Evolutionary conservation across 306 rosid species (phyloP).

Genomic region (Lupinus albus): DNA sequence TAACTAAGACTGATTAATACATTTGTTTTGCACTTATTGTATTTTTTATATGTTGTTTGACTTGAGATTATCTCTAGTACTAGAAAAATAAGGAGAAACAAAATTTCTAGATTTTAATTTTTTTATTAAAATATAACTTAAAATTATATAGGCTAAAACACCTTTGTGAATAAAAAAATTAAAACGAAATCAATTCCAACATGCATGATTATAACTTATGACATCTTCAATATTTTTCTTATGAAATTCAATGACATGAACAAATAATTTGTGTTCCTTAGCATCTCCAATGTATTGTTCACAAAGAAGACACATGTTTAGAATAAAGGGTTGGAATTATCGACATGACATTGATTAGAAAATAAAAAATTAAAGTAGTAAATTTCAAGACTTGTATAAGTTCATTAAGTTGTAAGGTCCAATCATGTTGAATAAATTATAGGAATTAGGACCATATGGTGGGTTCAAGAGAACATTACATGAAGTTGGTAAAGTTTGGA

Average conservation of each 20-base stretch:
- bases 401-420: constrained; percentile 28
- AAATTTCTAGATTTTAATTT: too few relatives aligned
- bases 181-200: constrained; percentile 4
- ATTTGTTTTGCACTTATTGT: too few relatives aligned
- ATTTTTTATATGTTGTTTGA: too few relatives aligned
- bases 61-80: too few relatives aligned
- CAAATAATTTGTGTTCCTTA: constrained; percentile 7
- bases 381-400: not conserved
- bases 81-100: too few relatives aligned
- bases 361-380: not conserved
- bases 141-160: too few relatives aligned
- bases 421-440: constrained; percentile 14
- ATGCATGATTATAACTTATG: constrained; percentile 3
- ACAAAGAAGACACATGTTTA: constrained; percentile 39
- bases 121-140: too few relatives aligned
- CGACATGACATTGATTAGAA: constrained; percentile 29
- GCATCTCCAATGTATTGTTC: constrained; percentile 35
- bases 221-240: not conserved
- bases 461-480: constrained; percentile 30
- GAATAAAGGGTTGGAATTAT: constrained; percentile 37
- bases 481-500: constrained; percentile 45
- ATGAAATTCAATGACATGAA: constrained; percentile 11
- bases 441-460: constrained; percentile 35
- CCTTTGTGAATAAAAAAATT: too few relatives aligned
- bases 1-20: too few relatives aligned